Evolutionary conservation across 805 yeast genomes (phyloP).

Genomic region (Candida germanica): DNA sequence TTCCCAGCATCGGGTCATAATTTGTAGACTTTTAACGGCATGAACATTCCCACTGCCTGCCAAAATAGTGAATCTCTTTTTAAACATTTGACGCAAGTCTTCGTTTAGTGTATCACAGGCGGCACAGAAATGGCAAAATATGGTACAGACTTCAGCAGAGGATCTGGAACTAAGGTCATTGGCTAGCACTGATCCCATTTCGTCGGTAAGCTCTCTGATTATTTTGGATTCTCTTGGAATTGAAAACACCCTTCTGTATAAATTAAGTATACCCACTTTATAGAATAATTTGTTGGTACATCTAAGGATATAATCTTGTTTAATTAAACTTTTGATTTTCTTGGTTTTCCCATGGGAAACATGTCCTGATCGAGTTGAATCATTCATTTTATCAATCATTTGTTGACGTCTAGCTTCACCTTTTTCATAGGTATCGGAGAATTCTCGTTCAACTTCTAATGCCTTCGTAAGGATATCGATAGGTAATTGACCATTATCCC

Average conservation of each 20-base stretch:
- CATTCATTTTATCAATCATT: slow-evolving; percentile 19
- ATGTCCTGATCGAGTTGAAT: slow-evolving; percentile 4
- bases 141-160: slow-evolving; percentile 53
- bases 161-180: slow-evolving; percentile 42
- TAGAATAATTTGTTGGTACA: slow-evolving; percentile 53
- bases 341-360: slow-evolving; percentile 2
- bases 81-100: slow-evolving; percentile 32
- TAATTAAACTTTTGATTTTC: slow-evolving; percentile 17
- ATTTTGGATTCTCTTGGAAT: slow-evolving; percentile 44
- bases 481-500: slow-evolving; percentile 14
- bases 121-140: slow-evolving; percentile 54
- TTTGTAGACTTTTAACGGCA: slow-evolving; percentile 43
- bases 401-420: slow-evolving; percentile 28
- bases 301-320: slow-evolving; percentile 33
- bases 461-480: slow-evolving; percentile 20
- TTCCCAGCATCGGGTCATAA: slow-evolving; percentile 54
- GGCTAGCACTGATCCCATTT: slow-evolving; percentile 35
- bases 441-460: slow-evolving; percentile 24
- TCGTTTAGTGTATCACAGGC: slow-evolving; percentile 53
- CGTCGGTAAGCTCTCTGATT: slow-evolving; percentile 47
- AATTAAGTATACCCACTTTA: slow-evolving; percentile 51
- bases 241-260: slow-evolving; percentile 53
- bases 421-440: slow-evolving; percentile 17
- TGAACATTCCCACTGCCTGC: slow-evolving; percentile 41
- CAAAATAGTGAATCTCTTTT: slow-evolving; percentile 39